Evolutionary conservation across 2,329 filamentous ascomycete species (phyloP).

Genomic region (Dothistroma pini): DNA sequence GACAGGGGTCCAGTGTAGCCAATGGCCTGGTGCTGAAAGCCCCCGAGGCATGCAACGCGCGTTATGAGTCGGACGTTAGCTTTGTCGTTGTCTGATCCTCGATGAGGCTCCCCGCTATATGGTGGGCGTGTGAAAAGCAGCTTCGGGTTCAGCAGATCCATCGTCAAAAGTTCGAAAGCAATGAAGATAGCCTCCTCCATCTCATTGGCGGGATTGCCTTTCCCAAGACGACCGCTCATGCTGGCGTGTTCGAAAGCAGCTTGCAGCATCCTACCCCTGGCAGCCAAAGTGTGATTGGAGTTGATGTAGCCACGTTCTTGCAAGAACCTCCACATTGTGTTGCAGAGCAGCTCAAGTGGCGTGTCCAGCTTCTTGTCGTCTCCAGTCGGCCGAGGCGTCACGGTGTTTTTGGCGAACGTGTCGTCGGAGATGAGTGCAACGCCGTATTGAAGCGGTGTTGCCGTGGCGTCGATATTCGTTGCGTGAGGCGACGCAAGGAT

Average conservation of each 20-base stretch:
- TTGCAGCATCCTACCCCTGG: conserved; percentile 77
- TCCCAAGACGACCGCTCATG: conserved; percentile 46
- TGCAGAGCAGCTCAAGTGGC: conserved; percentile 62
- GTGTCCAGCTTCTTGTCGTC: conserved; percentile 56
- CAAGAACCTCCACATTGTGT: conserved; percentile 83
- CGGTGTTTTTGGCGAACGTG: conserved; percentile 66
- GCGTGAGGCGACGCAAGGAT: conserved; percentile 17
- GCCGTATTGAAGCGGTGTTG: conserved; percentile 45
- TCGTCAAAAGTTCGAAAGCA: conserved; percentile 78
- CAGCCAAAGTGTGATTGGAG: conserved; percentile 71
- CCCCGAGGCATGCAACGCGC: conserved; percentile 77
- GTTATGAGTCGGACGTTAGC: conserved; percentile 77
- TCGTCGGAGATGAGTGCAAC: conserved; percentile 62
- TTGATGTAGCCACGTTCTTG: conserved; percentile 85
- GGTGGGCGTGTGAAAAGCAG: conserved; percentile 53
- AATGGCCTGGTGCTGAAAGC: conserved; percentile 75
- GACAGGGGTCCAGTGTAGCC: conserved; percentile 94
- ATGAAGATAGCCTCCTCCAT: conserved; percentile 77
- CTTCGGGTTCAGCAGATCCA: conserved; percentile 71
- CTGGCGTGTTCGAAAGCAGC: conserved; percentile 42
- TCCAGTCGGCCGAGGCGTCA: conserved; percentile 44
- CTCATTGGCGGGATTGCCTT: conserved; percentile 43
- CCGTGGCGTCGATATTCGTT: conserved; percentile 19
- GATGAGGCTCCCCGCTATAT: conserved; percentile 57
- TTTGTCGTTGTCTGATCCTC: conserved; percentile 66